A percentile compares a stretch with the other conserved stretches of the same genome.
phyloP scores from a whole-genome alignment of 2,329 filamentous ascomycete species.

The Plenodomus tracheiphilus region DNA sequence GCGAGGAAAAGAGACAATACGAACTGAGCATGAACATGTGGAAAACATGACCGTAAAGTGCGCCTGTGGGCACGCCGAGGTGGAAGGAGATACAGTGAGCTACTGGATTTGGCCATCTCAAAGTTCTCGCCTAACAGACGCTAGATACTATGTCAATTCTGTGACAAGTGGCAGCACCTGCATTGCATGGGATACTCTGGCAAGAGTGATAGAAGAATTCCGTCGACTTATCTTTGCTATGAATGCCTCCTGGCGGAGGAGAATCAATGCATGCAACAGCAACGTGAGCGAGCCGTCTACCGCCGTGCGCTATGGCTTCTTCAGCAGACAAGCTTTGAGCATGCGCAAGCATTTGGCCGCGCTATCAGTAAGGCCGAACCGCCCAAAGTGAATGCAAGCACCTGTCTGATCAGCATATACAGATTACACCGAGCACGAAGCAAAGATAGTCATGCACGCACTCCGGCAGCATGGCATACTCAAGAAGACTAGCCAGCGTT shows the following conservation, averaged over 20 bases:
- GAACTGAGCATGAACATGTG: neutral
- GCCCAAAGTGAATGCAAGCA: neutral
- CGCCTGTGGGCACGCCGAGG: neutral
- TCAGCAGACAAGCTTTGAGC: slow-evolving; percentile 15
- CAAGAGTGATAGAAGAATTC: slow-evolving; percentile 44
- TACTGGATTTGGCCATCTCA: neutral
- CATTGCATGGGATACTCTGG: slow-evolving; percentile 52
- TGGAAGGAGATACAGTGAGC: slow-evolving; percentile 6
- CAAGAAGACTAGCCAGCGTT: neutral
- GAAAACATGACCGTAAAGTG: neutral
- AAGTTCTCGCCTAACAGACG: neutral
- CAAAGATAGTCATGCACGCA: neutral
- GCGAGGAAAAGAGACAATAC: neutral
- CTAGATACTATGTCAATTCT: slow-evolving; percentile 51
- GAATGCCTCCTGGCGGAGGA: slow-evolving; percentile 45
- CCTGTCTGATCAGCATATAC: neutral
- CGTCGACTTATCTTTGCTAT: slow-evolving; percentile 52
- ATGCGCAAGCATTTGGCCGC: slow-evolving; percentile 7
- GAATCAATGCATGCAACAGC: slow-evolving; percentile 13
- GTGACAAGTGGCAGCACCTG: slow-evolving; percentile 51
- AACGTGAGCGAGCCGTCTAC: slow-evolving; percentile 16
- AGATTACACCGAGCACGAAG: slow-evolving; percentile 1
- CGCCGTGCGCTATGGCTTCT: slow-evolving; percentile 24
- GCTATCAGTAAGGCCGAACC: neutral
- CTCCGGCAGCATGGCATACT: neutral